phyloP scores from a whole-genome alignment of 2,329 filamentous ascomycete genomes.

The Ascochyta pisi region DNA sequence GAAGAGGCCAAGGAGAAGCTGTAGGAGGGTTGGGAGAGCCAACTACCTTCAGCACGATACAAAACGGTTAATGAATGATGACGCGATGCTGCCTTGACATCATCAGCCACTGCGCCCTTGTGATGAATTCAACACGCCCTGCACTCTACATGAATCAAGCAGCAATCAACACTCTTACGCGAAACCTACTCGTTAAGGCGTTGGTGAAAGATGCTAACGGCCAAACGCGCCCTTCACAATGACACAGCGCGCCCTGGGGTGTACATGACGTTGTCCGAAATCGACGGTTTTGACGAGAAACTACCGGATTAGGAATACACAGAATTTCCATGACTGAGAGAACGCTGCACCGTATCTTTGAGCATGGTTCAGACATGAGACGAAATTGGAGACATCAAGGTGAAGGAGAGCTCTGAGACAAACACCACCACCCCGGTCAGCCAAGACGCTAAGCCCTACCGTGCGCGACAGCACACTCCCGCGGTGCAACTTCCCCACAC shows the following conservation, averaged over 20 bases:
- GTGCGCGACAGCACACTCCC: constrained; percentile 13
- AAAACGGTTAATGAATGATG: constrained; percentile 1
- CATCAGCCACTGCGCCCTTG: background rate
- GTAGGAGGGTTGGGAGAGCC: constrained; percentile 11
- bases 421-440: background rate
- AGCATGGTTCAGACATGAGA: background rate
- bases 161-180: background rate
- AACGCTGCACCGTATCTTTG: background rate
- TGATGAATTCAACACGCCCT: background rate
- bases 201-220: no score
- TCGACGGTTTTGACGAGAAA: background rate
- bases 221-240: constrained; percentile 5
- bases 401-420: background rate
- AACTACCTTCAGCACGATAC: background rate
- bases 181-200: background rate
- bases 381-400: background rate
- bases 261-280: constrained; percentile 7
- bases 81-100: no score
- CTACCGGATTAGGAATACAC: background rate
- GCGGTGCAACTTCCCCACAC: constrained; percentile 14
- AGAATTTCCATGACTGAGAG: background rate
- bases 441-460: constrained; percentile 8
- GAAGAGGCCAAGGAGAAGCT: constrained; percentile 39
- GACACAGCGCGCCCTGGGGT: constrained; percentile 10
- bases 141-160: background rate